Base-by-base conservation (phyloP, 768 basidiomycete genomes). In the Clathrus columnatus region DNA sequence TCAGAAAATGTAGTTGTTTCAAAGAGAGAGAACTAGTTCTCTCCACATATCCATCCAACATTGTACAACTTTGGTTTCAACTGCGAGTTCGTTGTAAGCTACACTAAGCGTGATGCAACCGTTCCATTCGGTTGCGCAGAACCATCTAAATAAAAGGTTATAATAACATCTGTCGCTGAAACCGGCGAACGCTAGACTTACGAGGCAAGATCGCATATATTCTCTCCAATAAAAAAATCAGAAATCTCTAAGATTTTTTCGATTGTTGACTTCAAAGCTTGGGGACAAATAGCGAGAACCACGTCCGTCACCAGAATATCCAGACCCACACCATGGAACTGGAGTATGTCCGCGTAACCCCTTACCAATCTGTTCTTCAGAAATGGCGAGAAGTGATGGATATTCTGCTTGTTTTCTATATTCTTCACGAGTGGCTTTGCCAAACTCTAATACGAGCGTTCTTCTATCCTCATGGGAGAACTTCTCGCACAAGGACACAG, bases 171-270 rank as follows among this genome's bases (percentile, higher is more conserved):
- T n/a, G n/a, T n/a, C n/a, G n/a, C n/a, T n/a, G n/a, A n/a, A 16
- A 42, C 16, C 21, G 28, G n/a, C n/a, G n/a, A n/a, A n/a, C n/a
- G n/a, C n/a, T n/a, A 8, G 21, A 65, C 67, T 48, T 60, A 67
- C 67, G 67, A 65, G 1, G 61, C 66, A 20, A 66, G 67, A 42
- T 66, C 61, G 2, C 50, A 52, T 45, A 60, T 56, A 48, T 67
- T 67, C 36, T 66, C 3, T 2, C 62, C 58, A 6, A 62, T 60
- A 48, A 67, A 63, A 54, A 60, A 63, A 8, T 62, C 60, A 1
- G n/a, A 28, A 24, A 67, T 36, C 14, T 17, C 45, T 23, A 66
- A 42, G 7, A 59, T 36, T 6, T 50, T n/a, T n/a, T 3, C 41
- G 18, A 3, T 59, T 61, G 10, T 26, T 42, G 16, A 29, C n/a